Base-by-base conservation (phyloP, 257 asterid species). In the Anisodus tanguticus region DNA sequence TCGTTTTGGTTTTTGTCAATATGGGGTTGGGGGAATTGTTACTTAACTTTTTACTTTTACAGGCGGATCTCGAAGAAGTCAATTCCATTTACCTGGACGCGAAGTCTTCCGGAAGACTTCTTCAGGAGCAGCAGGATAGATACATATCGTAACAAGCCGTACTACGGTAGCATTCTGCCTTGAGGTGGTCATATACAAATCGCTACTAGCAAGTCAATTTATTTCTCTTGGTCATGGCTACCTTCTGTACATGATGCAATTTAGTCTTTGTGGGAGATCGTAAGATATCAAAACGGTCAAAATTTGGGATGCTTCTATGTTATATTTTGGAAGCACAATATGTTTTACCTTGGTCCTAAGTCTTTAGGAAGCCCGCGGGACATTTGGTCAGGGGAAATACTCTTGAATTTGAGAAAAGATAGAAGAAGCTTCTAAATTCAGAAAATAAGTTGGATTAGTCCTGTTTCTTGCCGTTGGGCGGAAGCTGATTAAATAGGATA, bases 51-150 rank as follows among this genome's bases (percentile, higher is more conserved):
- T 53, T 15, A 1, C 19, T 57, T 57, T 83, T 45, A 85, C 93
- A 93, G 98, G 97, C 93, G 82, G 98, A 94, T 88, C 98, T 95
- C 9, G 97, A 93, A 85, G 98, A 95, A 90, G 97, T 95, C 72
- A 83, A 57, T 53, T 77, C 92, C 51, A 97, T 95, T 2, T 95
- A 94, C 86, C 90, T 93, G 85, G 95, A 95, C 39, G 98, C 98
- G 5, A 94, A 93, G 81, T 93, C 97, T 67, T 93, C 98, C 1
- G 98, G 93, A 16, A 92, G 86, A 88, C 97, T 94, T 85, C 98
- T 93, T 62, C 98, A 93, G 85, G 98, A 93, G 92, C 97, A 94
- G 86, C 97, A 95, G 84, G 98, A 93, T 72, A 92, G 97, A 90
- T 41, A 41, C 5, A 41, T 41, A 4, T 41, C 45, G 45, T 41